Conservation (phyloP, 208 protist genomes). For the Zelonia costaricensis region DNA sequence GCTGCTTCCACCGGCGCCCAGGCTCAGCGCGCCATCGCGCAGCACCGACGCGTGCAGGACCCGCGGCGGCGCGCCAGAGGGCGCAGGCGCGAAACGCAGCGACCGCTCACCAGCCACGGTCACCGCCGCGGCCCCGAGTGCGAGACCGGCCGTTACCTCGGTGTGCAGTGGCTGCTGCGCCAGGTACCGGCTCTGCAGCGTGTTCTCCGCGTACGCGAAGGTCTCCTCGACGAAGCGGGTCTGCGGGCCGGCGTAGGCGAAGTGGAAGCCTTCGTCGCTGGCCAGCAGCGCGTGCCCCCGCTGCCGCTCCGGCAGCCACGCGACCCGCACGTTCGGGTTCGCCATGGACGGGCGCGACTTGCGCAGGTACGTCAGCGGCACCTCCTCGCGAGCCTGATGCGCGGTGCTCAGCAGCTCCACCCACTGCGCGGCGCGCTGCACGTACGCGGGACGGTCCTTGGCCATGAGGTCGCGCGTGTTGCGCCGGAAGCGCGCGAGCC, state of each 20-base stretch:
- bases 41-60: constrained; percentile 58
- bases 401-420: constrained; percentile 67
- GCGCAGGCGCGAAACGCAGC: not conserved
- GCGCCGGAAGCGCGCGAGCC: constrained; percentile 71
- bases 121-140: constrained; percentile 7
- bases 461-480: constrained; percentile 69
- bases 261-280: constrained; percentile 71
- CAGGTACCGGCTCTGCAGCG: constrained; percentile 68
- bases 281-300: constrained; percentile 60
- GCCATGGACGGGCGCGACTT: constrained; percentile 73
- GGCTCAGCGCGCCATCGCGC: constrained; percentile 22
- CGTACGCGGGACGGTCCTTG: constrained; percentile 63
- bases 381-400: constrained; percentile 58
- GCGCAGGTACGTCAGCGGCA: constrained; percentile 79
- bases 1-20: not conserved
- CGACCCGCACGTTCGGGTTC: constrained; percentile 83
- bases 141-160: constrained; percentile 52
- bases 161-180: constrained; percentile 71
- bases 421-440: constrained; percentile 71
- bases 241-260: constrained; percentile 44
- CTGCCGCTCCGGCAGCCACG: constrained; percentile 61
- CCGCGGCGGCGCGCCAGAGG: constrained; percentile 17
- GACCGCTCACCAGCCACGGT: not conserved
- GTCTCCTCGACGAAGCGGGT: constrained; percentile 81
- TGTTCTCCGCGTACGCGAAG: constrained; percentile 69